Evolutionary conservation across 179 eudicot genomes (phyloP).

Genomic region (Silene noctiflora): DNA sequence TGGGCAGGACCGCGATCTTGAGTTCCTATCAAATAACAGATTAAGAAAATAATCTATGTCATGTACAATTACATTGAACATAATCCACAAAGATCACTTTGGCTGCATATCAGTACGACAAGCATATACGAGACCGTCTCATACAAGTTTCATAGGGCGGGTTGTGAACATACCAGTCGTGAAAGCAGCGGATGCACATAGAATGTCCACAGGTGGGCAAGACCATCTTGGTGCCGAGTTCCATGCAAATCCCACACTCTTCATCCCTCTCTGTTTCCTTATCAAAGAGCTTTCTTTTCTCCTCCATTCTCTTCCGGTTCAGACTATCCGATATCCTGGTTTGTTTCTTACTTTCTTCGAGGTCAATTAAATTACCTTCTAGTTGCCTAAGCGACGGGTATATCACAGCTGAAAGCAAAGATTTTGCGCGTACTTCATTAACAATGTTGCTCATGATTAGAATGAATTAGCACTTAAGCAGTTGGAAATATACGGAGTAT

Average conservation of each 20-base stretch:
- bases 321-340: constrained; percentile 18
- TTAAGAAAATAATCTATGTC: neutral
- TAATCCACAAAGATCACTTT: neutral
- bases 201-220: constrained; percentile 82
- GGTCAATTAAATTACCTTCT: constrained; percentile 44
- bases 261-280: constrained; percentile 53
- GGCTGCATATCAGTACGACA: neutral
- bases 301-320: constrained; percentile 33
- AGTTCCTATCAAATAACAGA: constrained; percentile 46
- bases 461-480: no score
- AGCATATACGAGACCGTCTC: neutral
- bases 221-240: constrained; percentile 58
- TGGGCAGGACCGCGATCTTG: constrained; percentile 80
- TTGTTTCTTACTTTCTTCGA: constrained; percentile 35
- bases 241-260: constrained; percentile 91
- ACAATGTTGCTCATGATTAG: neutral
- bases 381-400: constrained; percentile 75
- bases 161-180: constrained; percentile 58
- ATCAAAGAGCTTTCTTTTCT: constrained; percentile 27
- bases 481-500: neutral
- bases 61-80: no score
- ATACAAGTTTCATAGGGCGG: neutral
- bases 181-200: constrained; percentile 72
- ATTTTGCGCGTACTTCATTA: neutral
- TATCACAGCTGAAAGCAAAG: constrained; percentile 57